Base-by-base conservation (phyloP, 768 basidiomycete genomes). In the Postia placenta region DNA sequence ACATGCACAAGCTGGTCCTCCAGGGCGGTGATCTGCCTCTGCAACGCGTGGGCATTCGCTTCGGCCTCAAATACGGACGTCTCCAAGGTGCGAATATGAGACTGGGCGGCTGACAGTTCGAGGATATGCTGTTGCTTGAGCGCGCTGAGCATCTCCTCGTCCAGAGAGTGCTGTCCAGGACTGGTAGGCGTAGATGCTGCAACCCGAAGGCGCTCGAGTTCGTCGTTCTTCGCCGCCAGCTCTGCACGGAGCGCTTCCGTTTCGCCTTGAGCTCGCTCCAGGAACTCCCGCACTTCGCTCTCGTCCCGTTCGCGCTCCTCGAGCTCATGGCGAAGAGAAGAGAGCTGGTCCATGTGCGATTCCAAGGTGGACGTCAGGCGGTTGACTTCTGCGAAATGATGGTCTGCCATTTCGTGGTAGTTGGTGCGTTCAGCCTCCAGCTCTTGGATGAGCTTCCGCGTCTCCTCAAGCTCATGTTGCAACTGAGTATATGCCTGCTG, bases 101-200 rank as follows among this genome's bases (percentile, higher is more conserved):
- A 87, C 28, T 87, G 87, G 3, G 90, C 81, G 11, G 79, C 71
- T 28, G 90, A 92, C 5, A 93, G 73, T 50, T 92, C 90, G 49
- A 94, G 76, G 11, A 78, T 74, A 58, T 91, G 86, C 54, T 89
- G 85, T 59, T 91, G 86, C 58, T 74, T 74, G 27, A 87, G 66
- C 22, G 83, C 78, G 49, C 78, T 75, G 17, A 89, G 64, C 70
- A 91, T 76, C 67, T 92, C 90, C 58, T 79, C 78, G 66, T 87
- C 82, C 28, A 91, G 69, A 23, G 84, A 82, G 40, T 74, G 74
- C 24, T 76, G 64, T 1, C 62, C 63, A 44, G 61, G 23, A 17
- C 2, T 47, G 11, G 69, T 61, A n/a, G 63, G 60, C 0, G 68
- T 59, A 2, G 76, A 67, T 23, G 67, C 68, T 36, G 64, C 69